Base-by-base conservation (phyloP, 83 land plant species). In the Thuja plicata region DNA sequence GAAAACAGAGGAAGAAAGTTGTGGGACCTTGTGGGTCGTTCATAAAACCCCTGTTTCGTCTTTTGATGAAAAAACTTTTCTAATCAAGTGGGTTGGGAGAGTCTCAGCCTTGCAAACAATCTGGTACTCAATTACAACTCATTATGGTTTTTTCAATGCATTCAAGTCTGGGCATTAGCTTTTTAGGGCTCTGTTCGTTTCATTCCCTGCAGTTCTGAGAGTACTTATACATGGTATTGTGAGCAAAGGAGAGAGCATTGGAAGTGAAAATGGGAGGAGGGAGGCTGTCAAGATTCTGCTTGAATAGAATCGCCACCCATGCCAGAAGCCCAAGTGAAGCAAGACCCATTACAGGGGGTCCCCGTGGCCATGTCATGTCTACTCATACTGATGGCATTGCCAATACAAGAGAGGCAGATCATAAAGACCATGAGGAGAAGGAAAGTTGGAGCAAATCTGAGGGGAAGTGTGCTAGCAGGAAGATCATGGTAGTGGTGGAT, bases 401-500 rank as follows among this genome's bases (percentile, higher is more conserved):
- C 40, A 41, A 21, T 80, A 77, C 27, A n/a, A 77, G 80, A 83
- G 89, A 66, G 73, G 73, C 10, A 5, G 27, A 21, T 66, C 30
- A 66, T 27, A 19, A 62, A 21, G n/a, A 62, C 3, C 57, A 54
- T 24, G 1, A 9, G 30, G 35, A 35, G 38, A 34, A 34, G 34
- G 16, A n/a, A 32, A 21, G 21, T 57, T 57, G 86, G 76, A 37
- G 37, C 32, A 40, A 35, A n/a, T 5, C 43, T 15, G 32, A 21
- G 45, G 48, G 35, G 17, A 21, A 35, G 77, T 57, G 27, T 43
- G 79, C 40, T 3, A 89, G 94, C 3, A 90, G 93, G 90, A 90
- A 83, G 85, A 87, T 93, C 45, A 91, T 93, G 94, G 88, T 93
- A 17, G 95, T 91, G 71, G 93, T 92, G 79, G 95, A 92, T 82